phyloP scores from a whole-genome alignment of 2,329 filamentous ascomycete genomes.

The Chaetothyriales sp. region DNA sequence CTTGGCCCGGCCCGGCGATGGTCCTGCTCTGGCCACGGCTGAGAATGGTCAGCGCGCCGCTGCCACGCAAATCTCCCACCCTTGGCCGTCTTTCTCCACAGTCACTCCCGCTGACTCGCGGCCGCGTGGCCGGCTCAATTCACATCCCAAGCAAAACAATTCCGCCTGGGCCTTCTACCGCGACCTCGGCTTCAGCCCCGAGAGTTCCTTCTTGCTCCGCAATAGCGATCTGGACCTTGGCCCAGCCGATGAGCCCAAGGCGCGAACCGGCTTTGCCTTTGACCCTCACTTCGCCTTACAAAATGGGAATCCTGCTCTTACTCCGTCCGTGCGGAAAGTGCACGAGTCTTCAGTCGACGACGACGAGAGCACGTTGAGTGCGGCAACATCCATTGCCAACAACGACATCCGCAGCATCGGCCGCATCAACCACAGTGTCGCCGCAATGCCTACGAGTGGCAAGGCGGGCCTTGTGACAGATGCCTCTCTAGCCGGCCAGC shows the following conservation, averaged over 20 bases:
- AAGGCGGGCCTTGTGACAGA: not conserved
- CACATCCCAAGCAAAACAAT: not conserved
- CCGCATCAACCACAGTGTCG: not conserved
- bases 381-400: not conserved
- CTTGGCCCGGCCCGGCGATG: slow-evolving; percentile 14
- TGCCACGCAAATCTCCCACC: not conserved
- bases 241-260: not conserved
- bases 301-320: not conserved
- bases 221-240: not conserved
- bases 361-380: not conserved
- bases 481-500: not conserved
- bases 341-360: not conserved
- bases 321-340: not conserved
- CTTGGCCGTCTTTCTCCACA: not conserved
- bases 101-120: not conserved
- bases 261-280: not conserved
- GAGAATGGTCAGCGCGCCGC: not conserved
- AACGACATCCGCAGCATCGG: not conserved
- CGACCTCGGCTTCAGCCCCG: not conserved
- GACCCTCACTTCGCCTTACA: not conserved
- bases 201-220: not conserved
- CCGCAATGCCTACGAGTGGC: not conserved
- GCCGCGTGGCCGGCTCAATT: not conserved
- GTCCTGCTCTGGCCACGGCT: not conserved
- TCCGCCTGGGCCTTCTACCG: not conserved